phyloP scores from a whole-genome alignment of 495 filamentous ascomycete genomes.

The Penicillium fimorum region DNA sequence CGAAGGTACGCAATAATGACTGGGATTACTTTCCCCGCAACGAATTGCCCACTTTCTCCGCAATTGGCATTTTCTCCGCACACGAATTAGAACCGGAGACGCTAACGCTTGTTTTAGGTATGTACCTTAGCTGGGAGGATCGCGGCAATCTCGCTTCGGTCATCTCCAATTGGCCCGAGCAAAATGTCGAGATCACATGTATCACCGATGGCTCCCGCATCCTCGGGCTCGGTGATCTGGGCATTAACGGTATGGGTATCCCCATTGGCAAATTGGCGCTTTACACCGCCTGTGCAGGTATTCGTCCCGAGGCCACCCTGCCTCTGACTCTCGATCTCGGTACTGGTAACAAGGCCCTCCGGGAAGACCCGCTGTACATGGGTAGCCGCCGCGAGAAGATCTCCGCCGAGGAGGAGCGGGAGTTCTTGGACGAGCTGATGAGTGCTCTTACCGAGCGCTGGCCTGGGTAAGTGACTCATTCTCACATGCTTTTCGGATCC shows the following conservation, averaged over 20 bases:
- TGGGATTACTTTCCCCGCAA: background rate
- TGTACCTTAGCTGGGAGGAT: conserved; percentile 92
- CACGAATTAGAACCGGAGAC: conserved; percentile 29
- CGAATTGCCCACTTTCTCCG: too few species aligned
- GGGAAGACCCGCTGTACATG: conserved; percentile 92
- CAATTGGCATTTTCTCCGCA: background rate
- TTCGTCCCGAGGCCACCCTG: conserved; percentile 86
- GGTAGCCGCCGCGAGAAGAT: conserved; percentile 82
- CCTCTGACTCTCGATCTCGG: conserved; percentile 91
- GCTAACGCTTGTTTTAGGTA: conserved; percentile 44
- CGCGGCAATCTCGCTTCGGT: conserved; percentile 78
- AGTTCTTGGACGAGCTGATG: conserved; percentile 98
- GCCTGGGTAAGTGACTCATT: conserved; percentile 59
- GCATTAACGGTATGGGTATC: conserved; percentile 97
- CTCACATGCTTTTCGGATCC: conserved; percentile 22
- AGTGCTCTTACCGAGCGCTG: conserved; percentile 80
- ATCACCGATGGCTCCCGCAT: conserved; percentile 97
- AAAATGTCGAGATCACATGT: conserved; percentile 88
- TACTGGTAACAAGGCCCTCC: conserved; percentile 83
- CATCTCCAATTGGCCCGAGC: conserved; percentile 85
- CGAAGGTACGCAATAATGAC: conserved; percentile 60
- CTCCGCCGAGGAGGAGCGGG: conserved; percentile 74
- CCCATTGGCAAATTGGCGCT: conserved; percentile 92
- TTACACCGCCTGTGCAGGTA: conserved; percentile 95
- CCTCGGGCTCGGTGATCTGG: conserved; percentile 91